Percentiles rank a stretch among this genome's conserved stretches.
Conservation (phyloP, 768 basidiomycete genomes). For the Termitomyces sp. region DNA sequence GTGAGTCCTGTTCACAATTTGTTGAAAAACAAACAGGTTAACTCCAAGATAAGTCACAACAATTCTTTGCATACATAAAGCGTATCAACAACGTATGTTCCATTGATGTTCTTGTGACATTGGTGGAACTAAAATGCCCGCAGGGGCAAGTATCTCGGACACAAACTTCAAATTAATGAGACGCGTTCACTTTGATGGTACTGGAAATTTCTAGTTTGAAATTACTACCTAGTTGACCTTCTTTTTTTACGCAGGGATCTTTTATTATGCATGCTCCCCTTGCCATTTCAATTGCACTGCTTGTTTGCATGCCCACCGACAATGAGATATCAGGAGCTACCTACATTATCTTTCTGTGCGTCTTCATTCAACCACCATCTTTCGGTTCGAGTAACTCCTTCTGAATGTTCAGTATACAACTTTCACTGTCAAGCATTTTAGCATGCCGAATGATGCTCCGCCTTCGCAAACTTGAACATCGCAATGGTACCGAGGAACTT, state of each 20-base stretch:
- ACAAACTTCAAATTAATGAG: background rate
- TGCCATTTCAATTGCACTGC: slow-evolving; percentile 1
- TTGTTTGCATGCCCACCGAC: background rate
- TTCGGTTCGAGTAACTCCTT: too few relatives aligned
- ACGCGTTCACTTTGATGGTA: slow-evolving; percentile 8
- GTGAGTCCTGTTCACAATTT: background rate
- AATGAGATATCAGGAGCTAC: background rate
- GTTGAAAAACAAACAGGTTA: too few relatives aligned
- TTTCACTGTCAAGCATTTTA: slow-evolving; percentile 1
- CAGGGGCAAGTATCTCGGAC: background rate
- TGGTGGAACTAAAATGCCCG: too few relatives aligned
- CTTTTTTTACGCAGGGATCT: background rate
- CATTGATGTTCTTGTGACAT: too few relatives aligned
- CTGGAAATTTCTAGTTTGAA: too few relatives aligned
- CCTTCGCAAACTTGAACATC: background rate
- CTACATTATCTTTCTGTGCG: background rate
- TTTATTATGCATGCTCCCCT: slow-evolving; percentile 3
- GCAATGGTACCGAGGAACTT: too few relatives aligned
- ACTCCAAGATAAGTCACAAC: too few relatives aligned
- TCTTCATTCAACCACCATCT: too few relatives aligned
- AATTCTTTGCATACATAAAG: background rate
- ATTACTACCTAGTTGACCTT: too few relatives aligned
- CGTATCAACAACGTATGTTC: background rate
- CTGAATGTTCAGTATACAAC: slow-evolving; percentile 4
- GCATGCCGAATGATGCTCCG: slow-evolving; percentile 2